Evolutionary conservation across 1,284 basidiomycete genomes (phyloP).

Genomic region (Ceratobasidium sp.): DNA sequence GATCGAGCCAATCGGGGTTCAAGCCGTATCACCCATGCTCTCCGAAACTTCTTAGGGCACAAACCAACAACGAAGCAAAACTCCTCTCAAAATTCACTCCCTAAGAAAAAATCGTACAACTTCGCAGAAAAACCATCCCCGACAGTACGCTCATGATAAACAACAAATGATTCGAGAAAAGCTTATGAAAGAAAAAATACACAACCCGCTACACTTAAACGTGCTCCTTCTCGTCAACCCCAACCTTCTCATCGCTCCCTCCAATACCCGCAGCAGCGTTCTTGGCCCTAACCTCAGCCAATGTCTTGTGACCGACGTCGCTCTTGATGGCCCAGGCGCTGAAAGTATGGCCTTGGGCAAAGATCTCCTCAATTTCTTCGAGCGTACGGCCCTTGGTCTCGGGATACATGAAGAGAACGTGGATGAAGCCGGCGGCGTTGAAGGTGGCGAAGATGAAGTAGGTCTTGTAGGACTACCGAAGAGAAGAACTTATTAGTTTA

Average conservation of each 20-base stretch:
- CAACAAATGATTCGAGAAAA: neutral
- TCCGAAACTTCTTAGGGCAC: too few relatives aligned
- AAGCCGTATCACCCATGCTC: neutral
- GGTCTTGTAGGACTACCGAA: conserved; percentile 55
- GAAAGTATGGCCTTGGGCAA: conserved; percentile 74
- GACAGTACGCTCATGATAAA: neutral
- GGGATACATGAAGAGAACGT: conserved; percentile 72
- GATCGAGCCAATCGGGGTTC: neutral
- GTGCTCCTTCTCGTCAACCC: conserved; percentile 19
- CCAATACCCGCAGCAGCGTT: conserved; percentile 5
- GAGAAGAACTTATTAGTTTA: conserved; percentile 8
- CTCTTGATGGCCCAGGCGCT: conserved; percentile 77
- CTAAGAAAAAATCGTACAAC: neutral
- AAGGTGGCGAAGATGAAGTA: conserved; percentile 84
- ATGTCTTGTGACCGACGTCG: conserved; percentile 72
- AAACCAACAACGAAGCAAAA: neutral
- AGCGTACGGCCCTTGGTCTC: conserved; percentile 79
- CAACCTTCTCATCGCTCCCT: conserved; percentile 33
- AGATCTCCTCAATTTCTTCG: conserved; percentile 82
- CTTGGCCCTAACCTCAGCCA: conserved; percentile 61
- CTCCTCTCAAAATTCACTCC: too few relatives aligned
- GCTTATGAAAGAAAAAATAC: neutral
- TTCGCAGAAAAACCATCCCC: neutral
- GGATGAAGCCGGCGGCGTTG: conserved; percentile 77
- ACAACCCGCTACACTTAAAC: conserved; percentile 3